phyloP scores from a whole-genome alignment of 2,329 filamentous ascomycete genomes.

The Helicocarpus griseus region DNA sequence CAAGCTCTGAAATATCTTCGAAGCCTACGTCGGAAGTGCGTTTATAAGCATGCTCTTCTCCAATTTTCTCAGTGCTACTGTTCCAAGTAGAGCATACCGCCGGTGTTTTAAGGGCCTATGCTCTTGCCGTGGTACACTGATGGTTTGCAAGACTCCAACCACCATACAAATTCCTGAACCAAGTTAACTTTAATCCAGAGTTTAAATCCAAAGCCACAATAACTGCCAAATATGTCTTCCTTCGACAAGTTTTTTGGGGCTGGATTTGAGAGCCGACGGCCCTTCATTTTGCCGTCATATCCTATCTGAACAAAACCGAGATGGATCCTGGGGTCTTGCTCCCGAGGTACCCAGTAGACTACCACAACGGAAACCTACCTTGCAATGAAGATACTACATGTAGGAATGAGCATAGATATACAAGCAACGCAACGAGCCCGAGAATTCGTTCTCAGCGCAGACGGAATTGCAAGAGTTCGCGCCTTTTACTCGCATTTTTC shows the following conservation, averaged over 20 bases:
- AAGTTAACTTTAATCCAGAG: no score
- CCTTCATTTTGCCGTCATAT: constrained; percentile 7
- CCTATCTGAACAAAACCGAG: constrained; percentile 13
- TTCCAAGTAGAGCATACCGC: no score
- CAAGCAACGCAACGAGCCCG: constrained; percentile 11
- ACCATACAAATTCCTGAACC: no score
- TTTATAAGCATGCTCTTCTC: no score
- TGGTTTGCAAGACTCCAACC: no score
- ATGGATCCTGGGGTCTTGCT: constrained; percentile 25
- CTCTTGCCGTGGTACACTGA: no score
- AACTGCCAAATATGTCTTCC: constrained; percentile 21
- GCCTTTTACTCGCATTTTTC: constrained; percentile 21
- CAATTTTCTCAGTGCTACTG: no score
- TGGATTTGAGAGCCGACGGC: constrained; percentile 11
- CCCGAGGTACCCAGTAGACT: constrained; percentile 17
- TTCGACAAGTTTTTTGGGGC: constrained; percentile 16
- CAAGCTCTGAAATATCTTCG: no score
- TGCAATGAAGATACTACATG: constrained; percentile 23
- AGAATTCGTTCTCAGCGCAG: constrained; percentile 16
- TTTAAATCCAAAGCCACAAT: constrained; percentile 15
- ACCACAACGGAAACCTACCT: constrained; percentile 26
- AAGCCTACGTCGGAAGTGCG: no score
- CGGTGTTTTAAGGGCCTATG: no score
- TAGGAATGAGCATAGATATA: constrained; percentile 10
- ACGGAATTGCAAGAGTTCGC: constrained; percentile 24